Evolutionary conservation across 2,329 filamentous ascomycete genomes (phyloP), one percentile per base, ranked within the genome.

Genomic region (Claviceps monticola): DNA sequence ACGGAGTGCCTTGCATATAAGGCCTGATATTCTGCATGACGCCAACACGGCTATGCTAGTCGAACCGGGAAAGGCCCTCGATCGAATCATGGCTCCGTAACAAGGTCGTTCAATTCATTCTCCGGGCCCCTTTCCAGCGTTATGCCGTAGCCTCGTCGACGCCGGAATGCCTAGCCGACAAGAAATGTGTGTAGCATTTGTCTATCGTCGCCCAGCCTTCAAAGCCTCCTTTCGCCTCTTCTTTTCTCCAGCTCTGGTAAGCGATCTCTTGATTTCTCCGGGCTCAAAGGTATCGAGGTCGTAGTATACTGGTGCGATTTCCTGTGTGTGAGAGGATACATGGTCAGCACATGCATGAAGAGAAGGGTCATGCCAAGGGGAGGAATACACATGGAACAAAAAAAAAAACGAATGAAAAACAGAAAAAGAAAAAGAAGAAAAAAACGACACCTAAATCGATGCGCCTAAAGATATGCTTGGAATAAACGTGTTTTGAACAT

Each of bases 301-400:
- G 68, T 95, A 98, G 70, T 98, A 98, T 17, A 77, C 80, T 2
- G 90, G 90, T 4, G 93, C 89, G 57, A 97, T 95, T 68, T 98
- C 93, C 86, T 90, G 58, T 46, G 57, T 46, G 47, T n/a, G n/a
- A n/a, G 7, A 41, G 8, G 5, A 34, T 11, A 34, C 9, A 34
- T 16, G 21, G 52, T 50, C 26, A 41, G 51, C 48, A 47, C 29
- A 14, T 26, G 14, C n/a, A 4, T 21, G 6, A n/a, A 23, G 16
- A 14, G 7, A 14, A 19, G 41, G 13, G 14, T 5, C 14, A 26
- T 26, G 21, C 11, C 6, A 23, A 17, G 26, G 16, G 11, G n/a
- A 16, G 16, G 3, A 46, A 17, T 2, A 11, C 1, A 43, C 14
- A 49, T 21, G 29, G 17, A 19, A 17, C 50, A 39, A 47, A 19